Evolutionary conservation across 176 grass and related monocot genomes (phyloP).

Genomic region (Juncus effusus): DNA sequence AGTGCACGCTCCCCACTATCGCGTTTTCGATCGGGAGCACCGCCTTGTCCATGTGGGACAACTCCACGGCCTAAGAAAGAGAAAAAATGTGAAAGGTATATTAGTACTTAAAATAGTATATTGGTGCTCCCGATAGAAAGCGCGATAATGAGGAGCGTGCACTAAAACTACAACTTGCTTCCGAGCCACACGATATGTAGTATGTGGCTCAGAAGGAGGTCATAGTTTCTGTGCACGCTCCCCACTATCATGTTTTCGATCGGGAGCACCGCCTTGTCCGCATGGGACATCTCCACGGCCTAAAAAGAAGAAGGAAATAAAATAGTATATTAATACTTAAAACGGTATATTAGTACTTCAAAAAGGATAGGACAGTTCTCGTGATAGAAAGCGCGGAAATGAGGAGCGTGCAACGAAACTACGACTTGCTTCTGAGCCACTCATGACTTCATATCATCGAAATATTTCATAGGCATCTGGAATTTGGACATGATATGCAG

Average conservation of each 20-base stretch:
- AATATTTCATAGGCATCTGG: slow-evolving; percentile 27
- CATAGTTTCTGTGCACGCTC: slow-evolving; percentile 57
- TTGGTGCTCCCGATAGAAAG: slow-evolving; percentile 1
- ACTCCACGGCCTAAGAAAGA: slow-evolving; percentile 48
- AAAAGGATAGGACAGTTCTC: neutral
- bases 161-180: too few relatives aligned
- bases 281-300: slow-evolving; percentile 60
- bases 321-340: slow-evolving; percentile 2
- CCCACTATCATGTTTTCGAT: slow-evolving; percentile 61
- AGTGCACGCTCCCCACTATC: slow-evolving; percentile 51
- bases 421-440: too few relatives aligned
- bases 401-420: too few relatives aligned
- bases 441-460: too few relatives aligned
- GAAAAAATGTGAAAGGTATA: slow-evolving; percentile 6
- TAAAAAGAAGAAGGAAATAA: slow-evolving; percentile 19
- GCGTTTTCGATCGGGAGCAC: slow-evolving; percentile 72
- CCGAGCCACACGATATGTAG: slow-evolving; percentile 37
- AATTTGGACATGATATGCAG: slow-evolving; percentile 61
- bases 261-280: slow-evolving; percentile 47
- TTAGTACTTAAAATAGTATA: neutral
- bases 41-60: slow-evolving; percentile 46
- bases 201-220: slow-evolving; percentile 49
- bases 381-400: neutral
- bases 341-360: neutral
- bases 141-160: neutral